Evolutionary conservation across 352 stramenopile species (phyloP).

Genomic region (Halophytophthora polymorphica): DNA sequence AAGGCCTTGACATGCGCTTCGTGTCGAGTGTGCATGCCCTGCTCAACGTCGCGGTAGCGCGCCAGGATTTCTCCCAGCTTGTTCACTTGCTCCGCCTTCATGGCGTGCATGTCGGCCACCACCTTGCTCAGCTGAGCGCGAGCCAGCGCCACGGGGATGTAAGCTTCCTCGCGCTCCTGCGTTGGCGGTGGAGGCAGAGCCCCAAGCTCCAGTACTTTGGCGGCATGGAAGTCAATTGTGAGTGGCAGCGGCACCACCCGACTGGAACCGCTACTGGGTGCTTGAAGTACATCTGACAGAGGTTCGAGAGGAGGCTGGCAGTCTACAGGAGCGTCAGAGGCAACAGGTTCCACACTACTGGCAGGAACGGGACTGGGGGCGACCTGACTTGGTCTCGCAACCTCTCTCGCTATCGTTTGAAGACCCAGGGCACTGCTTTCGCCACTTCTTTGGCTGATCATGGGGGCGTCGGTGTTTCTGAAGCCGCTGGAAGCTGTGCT

Average conservation of each 20-base stretch:
- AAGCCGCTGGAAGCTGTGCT: no score
- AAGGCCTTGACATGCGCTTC: conserved; percentile 46
- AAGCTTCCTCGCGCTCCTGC: conserved; percentile 44
- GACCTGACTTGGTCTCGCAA: not conserved
- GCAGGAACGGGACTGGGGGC: not conserved
- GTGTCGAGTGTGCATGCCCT: conserved; percentile 52
- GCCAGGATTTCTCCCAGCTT: conserved; percentile 51
- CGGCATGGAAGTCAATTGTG: conserved; percentile 47
- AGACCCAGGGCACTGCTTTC: no score
- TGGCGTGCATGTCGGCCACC: conserved; percentile 71
- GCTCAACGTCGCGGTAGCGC: conserved; percentile 54
- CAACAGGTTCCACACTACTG: not conserved
- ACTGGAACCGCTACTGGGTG: conserved; percentile 2
- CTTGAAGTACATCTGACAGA: not conserved
- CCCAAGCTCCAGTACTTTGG: conserved; percentile 25
- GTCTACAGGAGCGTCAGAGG: not conserved
- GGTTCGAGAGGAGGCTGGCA: not conserved
- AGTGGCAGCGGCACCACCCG: conserved; percentile 31
- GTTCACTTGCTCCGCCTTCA: conserved; percentile 64
- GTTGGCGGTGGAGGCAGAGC: conserved; percentile 4
- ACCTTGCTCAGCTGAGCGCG: conserved; percentile 57
- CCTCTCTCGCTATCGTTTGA: not conserved
- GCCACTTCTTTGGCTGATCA: no score
- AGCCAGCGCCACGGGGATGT: conserved; percentile 73
- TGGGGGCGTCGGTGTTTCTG: no score